Base-by-base conservation (phyloP, 345 rosid species). In the Microcos paniculata region DNA sequence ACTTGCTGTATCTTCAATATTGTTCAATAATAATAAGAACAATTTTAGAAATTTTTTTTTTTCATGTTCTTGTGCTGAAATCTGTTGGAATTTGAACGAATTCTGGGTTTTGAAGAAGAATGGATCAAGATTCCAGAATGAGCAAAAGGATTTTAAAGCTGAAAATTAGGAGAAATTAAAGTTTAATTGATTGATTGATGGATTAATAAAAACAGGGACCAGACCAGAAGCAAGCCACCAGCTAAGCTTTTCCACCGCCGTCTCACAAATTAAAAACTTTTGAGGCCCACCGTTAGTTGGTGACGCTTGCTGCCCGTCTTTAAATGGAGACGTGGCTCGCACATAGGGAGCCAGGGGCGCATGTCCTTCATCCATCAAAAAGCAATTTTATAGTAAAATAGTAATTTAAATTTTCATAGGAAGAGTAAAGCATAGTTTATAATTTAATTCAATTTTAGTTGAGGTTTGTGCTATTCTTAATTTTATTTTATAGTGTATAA, bases 1-100 rank as follows among this genome's bases (percentile, higher is more conserved):
- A 40, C 70, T 64, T 75, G 52, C 71, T 66, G 78, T 66, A 42
- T 38, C 40, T 52, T 28, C 26, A 10, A 75, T 10, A 48, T 48
- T 66, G 38, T 53, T 42, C 40, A 73, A 46, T 73, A 62, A 73
- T 6, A 45, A 26, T 28, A 28, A 33, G n/a, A 8, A 59, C 64
- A 5, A 48, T 48, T 21, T 55, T 3, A 13, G 11, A 53, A 56
- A 14, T 0, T 8, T 55, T 55, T 56, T 7, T 21, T 14, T 40
- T 46, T 40, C 21, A 35, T 21, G 19, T 49, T 19, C 4, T 30
- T 28, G 62, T 23, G 24, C 23, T 28, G 10, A 13, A 56, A 9
- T 23, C 13, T 1, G 10, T n/a, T 11, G n/a, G n/a, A 19, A 24
- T 46, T 46, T 0, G 28, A 68, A 46, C 24, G 23, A 2, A 19